Base-by-base conservation (phyloP, 768 basidiomycete species). In the Pisolithus marmoratus region DNA sequence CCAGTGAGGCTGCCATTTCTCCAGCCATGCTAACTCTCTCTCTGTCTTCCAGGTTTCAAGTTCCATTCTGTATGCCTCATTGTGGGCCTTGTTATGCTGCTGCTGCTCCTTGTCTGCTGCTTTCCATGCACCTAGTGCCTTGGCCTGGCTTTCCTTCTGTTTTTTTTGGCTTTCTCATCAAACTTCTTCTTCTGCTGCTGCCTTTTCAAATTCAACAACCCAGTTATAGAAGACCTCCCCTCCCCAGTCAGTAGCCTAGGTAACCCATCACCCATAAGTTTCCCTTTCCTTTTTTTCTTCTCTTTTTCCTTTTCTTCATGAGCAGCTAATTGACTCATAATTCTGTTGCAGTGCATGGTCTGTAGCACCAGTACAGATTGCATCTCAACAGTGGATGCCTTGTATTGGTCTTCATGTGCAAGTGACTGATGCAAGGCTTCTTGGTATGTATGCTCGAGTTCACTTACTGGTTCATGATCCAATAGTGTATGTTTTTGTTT, bases 231-330 rank as follows among this genome's bases (percentile, higher is more conserved):
- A 65, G 2, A 57, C 53, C 2, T 63, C 51, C n/a, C 53, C 2
- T 63, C 51, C n/a, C 57, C 58, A 14, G 58, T 57, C 20, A 69
- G 51, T 8, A 60, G 55, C 36, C 36, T 55, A 2, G 62, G 57
- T 27, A 63, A 37, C 2, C 64, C 59, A 51, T 68, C 61, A 14
- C 49, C 57, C 23, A 48, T 53, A 1, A 59, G 22, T 24, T 50
- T 23, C 2, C 38, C 15, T 48, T 63, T 38, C 2, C 38, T 5
- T 48, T 63, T 38, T 36, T 46, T 60, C 48, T 38, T n/a, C 26
- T 15, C 45, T 20, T 48, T 38, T n/a, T 58, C 46, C 45, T 55
- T 56, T 20, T 60, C 46, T 27, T 57, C 55, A 23, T 59, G 54
- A 17, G 58, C 53, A 2, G 50, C 60, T 3, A 60, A 19, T 26